These are phyloP conservation scores for Fusarium sp. DNA, from an alignment of 2,329 filamentous ascomycete species.

Conservation along the genomic window DNA sequence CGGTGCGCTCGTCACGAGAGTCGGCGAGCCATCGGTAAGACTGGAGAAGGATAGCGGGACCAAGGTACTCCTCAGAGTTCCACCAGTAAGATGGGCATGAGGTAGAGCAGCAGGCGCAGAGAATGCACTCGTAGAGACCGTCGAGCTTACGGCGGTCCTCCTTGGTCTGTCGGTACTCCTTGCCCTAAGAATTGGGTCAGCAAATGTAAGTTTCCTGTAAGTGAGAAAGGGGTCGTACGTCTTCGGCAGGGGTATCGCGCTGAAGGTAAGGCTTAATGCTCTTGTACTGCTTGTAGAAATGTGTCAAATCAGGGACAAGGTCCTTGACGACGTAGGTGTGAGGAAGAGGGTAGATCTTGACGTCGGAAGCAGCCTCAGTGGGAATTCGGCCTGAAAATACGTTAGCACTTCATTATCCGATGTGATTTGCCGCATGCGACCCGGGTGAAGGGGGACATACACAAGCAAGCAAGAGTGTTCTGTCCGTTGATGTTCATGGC, in stretches of 20 bases:
- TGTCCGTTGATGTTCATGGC: constrained; percentile 99
- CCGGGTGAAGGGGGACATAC: constrained; percentile 62
- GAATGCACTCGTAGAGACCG: constrained; percentile 98
- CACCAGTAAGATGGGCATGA: constrained; percentile 99
- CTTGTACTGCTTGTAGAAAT: constrained; percentile 99
- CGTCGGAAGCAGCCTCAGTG: constrained; percentile 80
- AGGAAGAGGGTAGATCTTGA: constrained; percentile 96
- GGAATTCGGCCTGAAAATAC: constrained; percentile 83
- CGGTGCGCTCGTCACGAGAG: constrained; percentile 90
- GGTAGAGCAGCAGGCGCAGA: constrained; percentile 98
- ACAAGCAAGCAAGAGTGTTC: constrained; percentile 97
- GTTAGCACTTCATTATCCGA: constrained; percentile 31
- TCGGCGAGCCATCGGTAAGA: constrained; percentile 98
- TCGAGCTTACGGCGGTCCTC: constrained; percentile 96
- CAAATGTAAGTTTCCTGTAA: background rate
- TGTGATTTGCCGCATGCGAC: constrained; percentile 46
- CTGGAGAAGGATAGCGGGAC: constrained; percentile 94
- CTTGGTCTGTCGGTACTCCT: constrained; percentile 90
- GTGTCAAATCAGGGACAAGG: constrained; percentile 95
- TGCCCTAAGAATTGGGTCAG: constrained; percentile 69
- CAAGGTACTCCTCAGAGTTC: constrained; percentile 99
- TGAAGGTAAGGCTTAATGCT: constrained; percentile 99
- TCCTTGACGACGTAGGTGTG: constrained; percentile 99
- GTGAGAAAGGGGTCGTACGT: constrained; percentile 65
- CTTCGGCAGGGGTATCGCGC: constrained; percentile 82